Evolutionary conservation across 2,329 filamentous ascomycete species (phyloP).

Genomic region (Fusarium cyanostomum): DNA sequence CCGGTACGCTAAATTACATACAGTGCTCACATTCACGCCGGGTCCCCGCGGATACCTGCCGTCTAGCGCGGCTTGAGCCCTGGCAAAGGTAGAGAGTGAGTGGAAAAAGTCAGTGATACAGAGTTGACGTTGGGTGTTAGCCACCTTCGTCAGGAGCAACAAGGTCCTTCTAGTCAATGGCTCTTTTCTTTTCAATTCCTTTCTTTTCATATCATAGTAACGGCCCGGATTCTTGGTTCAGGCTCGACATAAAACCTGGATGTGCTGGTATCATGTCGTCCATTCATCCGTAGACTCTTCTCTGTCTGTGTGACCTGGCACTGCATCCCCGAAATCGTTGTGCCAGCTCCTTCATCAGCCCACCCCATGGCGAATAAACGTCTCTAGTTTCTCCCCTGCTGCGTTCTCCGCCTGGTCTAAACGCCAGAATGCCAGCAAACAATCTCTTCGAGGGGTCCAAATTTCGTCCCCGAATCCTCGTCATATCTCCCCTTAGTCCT

Average conservation of each 20-base stretch:
- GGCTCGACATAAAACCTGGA: constrained; percentile 1
- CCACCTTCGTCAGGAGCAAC: constrained; percentile 3
- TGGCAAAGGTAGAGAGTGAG: constrained; percentile 1
- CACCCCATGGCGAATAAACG: constrained; percentile 1
- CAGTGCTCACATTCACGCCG: constrained; percentile 31
- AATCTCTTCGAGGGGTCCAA: neutral
- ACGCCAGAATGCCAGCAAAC: neutral
- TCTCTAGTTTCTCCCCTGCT: neutral
- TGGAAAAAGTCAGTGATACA: constrained; percentile 23
- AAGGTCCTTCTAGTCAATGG: too few species aligned
- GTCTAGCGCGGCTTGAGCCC: constrained; percentile 26
- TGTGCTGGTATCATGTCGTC: neutral
- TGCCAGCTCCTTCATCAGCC: constrained; percentile 12
- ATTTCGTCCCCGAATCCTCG: neutral
- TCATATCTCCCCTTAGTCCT: neutral
- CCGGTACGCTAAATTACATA: constrained; percentile 27
- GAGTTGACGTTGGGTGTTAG: constrained; percentile 31
- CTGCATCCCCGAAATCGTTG: constrained; percentile 25
- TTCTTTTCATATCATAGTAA: neutral
- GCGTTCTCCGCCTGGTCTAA: neutral
- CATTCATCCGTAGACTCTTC: neutral
- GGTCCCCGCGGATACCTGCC: neutral
- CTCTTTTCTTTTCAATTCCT: too few species aligned
- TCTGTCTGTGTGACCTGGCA: constrained; percentile 34
- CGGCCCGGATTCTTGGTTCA: neutral